Evolutionary conservation across 208 protist genomes (phyloP), one percentile per base, ranked within the genome.

Genomic region (Leishmania mexicana): DNA sequence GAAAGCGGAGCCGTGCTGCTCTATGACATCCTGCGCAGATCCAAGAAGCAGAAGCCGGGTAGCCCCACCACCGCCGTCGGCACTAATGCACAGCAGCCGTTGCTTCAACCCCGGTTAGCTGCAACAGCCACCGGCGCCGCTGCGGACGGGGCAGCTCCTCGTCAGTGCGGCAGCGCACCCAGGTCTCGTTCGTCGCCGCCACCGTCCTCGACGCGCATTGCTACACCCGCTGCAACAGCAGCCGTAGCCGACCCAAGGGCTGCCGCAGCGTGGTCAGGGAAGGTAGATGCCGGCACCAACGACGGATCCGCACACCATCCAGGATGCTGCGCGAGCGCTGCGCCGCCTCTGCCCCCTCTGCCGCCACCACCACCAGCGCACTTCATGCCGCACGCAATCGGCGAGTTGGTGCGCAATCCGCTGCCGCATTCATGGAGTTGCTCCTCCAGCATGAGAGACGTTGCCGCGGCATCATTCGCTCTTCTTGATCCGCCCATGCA

Each of bases 21-120:
- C 62, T 75, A 79, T 51, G 81, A 85, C 42, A 79, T 85, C 31
- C 77, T 85, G 54, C 81, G 77, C 45, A 57, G 72, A 8, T 81
- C 81, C 47, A 85, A 85, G 62, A 77, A 78, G n/a, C 53, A 51
- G 57, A n/a, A n/a, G 38, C 19, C 42, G 24, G 57, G 57, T n/a
- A 78, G 75, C 75, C 57, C 38, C 42, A 68, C 24, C 2, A 38
- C 28, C 35, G 31, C 51, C 49, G 47, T 10, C 51, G 73, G 47
- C 73, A 35, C 4, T 10, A n/a, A 62, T 76, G 51, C 35, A 28
- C 57, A 78, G 38, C 75, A 19, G 75, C 51, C 31, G 40, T 45
- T 58, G 28, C 53, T 35, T 51, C 54, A 62, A 31, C 35, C 75
- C 40, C 54, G 75, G 19, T 17, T 68, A n/a, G 38, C 75, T 8